A percentile compares a stretch with the other conserved stretches of the same genome.
Conservation (phyloP, 2,329 filamentous ascomycete species). For the Aspergillus sp. region DNA sequence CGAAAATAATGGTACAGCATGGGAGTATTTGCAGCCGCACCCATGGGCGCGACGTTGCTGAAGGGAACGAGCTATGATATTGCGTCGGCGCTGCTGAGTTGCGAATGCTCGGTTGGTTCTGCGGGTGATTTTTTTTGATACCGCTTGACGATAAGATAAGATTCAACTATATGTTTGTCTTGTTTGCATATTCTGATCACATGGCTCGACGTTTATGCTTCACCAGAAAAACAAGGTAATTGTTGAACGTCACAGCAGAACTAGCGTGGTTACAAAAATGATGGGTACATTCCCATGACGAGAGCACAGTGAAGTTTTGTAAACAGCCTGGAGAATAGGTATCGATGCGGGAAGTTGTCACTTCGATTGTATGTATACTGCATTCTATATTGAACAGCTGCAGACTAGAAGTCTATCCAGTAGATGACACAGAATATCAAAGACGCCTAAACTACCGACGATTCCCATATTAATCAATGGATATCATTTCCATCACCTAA, state of each 20-base stretch:
- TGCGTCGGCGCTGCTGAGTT: background rate
- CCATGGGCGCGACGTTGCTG: background rate
- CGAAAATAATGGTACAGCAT: background rate
- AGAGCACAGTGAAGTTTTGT: no score
- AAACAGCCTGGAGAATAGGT: no score
- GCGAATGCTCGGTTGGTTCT: background rate
- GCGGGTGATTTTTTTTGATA: background rate
- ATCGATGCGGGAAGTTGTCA: no score
- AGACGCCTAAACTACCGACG: constrained; percentile 20
- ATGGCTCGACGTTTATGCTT: background rate
- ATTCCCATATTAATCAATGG: constrained; percentile 21
- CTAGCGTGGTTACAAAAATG: no score
- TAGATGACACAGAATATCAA: constrained; percentile 7
- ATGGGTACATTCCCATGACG: no score
- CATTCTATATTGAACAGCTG: constrained; percentile 11
- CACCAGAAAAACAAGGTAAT: background rate
- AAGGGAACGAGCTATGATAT: background rate
- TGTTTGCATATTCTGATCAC: background rate
- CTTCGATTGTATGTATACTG: background rate
- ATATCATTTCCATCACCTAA: constrained; percentile 26
- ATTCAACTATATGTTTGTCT: background rate
- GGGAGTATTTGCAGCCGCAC: background rate
- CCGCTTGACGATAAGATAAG: background rate
- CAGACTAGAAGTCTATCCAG: constrained; percentile 8
- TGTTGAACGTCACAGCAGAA: background rate